Conservation (phyloP, 495 filamentous ascomycete genomes). For the Hypoxylon intermedium region DNA sequence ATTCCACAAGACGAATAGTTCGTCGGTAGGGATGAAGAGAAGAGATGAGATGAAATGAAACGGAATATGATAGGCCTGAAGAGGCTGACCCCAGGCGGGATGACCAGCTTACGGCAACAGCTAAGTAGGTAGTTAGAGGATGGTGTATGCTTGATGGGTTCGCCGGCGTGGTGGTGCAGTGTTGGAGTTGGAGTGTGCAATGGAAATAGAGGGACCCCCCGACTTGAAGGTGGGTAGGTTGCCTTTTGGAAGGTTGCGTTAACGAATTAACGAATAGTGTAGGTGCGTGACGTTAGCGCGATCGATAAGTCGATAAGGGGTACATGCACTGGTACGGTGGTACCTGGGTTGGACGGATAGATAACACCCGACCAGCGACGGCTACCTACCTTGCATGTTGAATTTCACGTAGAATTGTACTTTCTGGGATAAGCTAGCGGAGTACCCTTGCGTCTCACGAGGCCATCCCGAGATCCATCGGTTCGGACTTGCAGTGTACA, state of each 20-base stretch:
- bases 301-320: slow-evolving; percentile 25
- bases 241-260: slow-evolving; percentile 18
- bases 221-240: slow-evolving; percentile 29
- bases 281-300: slow-evolving; percentile 30
- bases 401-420: too few relatives aligned
- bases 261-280: slow-evolving; percentile 2
- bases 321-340: background rate
- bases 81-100: slow-evolving; percentile 26
- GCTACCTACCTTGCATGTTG: too few relatives aligned
- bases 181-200: slow-evolving; percentile 1
- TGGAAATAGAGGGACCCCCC: slow-evolving; percentile 22
- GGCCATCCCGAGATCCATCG: too few relatives aligned
- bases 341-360: slow-evolving; percentile 24
- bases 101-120: slow-evolving; percentile 18
- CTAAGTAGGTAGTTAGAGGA: slow-evolving; percentile 1
- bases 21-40: too few relatives aligned
- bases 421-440: too few relatives aligned
- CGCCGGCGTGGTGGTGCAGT: background rate
- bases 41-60: background rate
- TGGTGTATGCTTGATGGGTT: slow-evolving; percentile 8
- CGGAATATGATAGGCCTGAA: background rate
- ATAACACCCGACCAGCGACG: slow-evolving; percentile 8
- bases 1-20: too few relatives aligned
- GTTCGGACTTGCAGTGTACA: background rate
- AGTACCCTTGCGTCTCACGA: background rate